These are phyloP conservation scores for Cetradonia linearis DNA, from an alignment of 495 filamentous ascomycete species.

Conservation along the genomic window DNA sequence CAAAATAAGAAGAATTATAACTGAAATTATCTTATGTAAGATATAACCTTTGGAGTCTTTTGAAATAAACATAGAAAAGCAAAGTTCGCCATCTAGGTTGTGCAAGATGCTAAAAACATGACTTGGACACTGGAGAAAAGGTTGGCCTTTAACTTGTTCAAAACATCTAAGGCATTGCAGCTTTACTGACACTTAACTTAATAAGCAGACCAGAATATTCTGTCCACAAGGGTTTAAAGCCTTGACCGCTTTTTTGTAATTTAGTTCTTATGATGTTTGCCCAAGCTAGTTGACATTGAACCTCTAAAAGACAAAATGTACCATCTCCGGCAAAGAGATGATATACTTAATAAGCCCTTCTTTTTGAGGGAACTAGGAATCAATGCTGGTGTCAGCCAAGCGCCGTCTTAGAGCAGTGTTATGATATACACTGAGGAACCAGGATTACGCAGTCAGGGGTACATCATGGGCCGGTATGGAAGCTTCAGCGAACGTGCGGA, in stretches of 20 bases:
- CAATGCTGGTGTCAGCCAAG: too few relatives aligned
- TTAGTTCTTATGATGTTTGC: constrained; percentile 8
- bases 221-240: constrained; percentile 19
- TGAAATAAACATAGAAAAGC: constrained; percentile 20
- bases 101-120: constrained; percentile 22
- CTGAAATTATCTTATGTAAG: constrained; percentile 10
- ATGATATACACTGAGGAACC: too few relatives aligned
- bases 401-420: too few relatives aligned
- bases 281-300: constrained; percentile 1
- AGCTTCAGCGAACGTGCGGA: too few relatives aligned
- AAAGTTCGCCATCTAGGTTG: constrained; percentile 20
- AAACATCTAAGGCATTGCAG: not conserved
- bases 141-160: constrained; percentile 12
- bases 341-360: constrained; percentile 14
- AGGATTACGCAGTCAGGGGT: too few relatives aligned
- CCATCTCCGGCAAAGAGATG: constrained; percentile 15
- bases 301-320: constrained; percentile 19
- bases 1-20: not conserved
- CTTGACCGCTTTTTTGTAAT: constrained; percentile 16
- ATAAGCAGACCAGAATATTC: constrained; percentile 19
- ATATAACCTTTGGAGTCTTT: constrained; percentile 22
- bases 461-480: too few relatives aligned
- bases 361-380: too few relatives aligned
- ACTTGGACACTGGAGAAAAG: constrained; percentile 17
- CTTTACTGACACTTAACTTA: not conserved